Evolutionary conservation across 1,139 yeast species (phyloP).

Genomic region (Pneumocystis carinii): DNA sequence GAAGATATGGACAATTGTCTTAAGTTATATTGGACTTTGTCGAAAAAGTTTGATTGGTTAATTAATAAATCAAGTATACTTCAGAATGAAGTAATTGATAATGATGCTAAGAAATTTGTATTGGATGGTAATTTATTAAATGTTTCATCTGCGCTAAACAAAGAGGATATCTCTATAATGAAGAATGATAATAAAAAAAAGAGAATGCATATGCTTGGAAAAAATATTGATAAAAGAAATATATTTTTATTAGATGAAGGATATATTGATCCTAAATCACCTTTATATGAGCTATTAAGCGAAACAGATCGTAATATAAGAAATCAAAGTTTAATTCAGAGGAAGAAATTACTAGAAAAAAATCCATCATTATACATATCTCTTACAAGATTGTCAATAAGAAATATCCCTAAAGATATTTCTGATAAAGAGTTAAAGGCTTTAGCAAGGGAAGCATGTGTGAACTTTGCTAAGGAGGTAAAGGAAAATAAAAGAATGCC

Average conservation of each 20-base stretch:
- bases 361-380: conserved; percentile 86
- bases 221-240: conserved; percentile 76
- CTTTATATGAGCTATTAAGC: conserved; percentile 54
- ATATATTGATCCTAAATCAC: conserved; percentile 66
- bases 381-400: conserved; percentile 79
- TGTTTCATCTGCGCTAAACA: conserved; percentile 68
- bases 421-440: conserved; percentile 77
- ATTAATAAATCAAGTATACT: conserved; percentile 40
- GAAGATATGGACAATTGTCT: conserved; percentile 56
- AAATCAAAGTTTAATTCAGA: conserved; percentile 69
- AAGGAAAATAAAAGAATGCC: conserved; percentile 64
- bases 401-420: conserved; percentile 90
- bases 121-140: conserved; percentile 85
- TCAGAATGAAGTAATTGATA: conserved; percentile 48
- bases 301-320: conserved; percentile 71
- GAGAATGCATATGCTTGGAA: conserved; percentile 65
- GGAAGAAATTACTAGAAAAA: conserved; percentile 80
- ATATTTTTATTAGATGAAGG: conserved; percentile 85
- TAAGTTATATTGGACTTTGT: conserved; percentile 55
- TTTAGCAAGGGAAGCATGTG: conserved; percentile 85
- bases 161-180: conserved; percentile 66
- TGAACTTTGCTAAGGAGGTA: conserved; percentile 88
- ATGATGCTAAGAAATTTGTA: conserved; percentile 61
- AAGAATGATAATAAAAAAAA: conserved; percentile 60
- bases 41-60: conserved; percentile 3